Conservation (phyloP, 177 flowering plant species). For the Tripterygium wilfordii region DNA sequence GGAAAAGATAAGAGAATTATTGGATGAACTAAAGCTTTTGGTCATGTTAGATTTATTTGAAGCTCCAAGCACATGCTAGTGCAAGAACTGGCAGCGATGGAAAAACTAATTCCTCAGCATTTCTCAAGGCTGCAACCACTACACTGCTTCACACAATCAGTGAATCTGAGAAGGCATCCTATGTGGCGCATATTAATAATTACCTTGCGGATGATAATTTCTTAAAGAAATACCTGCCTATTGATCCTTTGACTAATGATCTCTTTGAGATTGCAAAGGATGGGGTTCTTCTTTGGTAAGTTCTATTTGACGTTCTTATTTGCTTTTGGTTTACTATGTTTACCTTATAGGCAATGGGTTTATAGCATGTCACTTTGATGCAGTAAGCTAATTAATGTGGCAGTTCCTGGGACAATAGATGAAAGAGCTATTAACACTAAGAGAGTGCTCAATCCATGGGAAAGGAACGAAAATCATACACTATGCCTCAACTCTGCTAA, state of each 20-base stretch:
- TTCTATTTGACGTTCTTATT: not conserved
- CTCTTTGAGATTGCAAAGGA: conserved; percentile 83
- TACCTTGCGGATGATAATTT: conserved; percentile 76
- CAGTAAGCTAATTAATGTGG: conserved; percentile 95
- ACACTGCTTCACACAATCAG: conserved; percentile 90
- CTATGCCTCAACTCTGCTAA: conserved; percentile 91
- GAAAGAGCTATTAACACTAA: conserved; percentile 90
- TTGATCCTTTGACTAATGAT: conserved; percentile 74
- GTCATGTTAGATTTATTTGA: conserved; percentile 56
- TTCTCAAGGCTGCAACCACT: conserved; percentile 81
- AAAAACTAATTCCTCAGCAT: conserved; percentile 79
- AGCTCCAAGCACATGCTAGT: conserved; percentile 55
- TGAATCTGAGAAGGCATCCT: conserved; percentile 82
- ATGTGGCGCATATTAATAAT: conserved; percentile 80
- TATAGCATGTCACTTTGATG: too few species aligned
- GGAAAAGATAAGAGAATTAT: not conserved
- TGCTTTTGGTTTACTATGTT: not conserved
- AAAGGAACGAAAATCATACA: too few species aligned
- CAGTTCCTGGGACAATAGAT: conserved; percentile 93
- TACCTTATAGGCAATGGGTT: too few species aligned
- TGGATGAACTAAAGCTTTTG: not conserved
- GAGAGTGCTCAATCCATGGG: conserved; percentile 86
- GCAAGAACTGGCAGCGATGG: conserved; percentile 49
- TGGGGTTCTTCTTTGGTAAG: conserved; percentile 79
- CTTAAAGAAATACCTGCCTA: conserved; percentile 61